These are phyloP conservation scores for Myxozyma geophila DNA, from an alignment of 805 yeast species.

Conservation along the genomic window DNA sequence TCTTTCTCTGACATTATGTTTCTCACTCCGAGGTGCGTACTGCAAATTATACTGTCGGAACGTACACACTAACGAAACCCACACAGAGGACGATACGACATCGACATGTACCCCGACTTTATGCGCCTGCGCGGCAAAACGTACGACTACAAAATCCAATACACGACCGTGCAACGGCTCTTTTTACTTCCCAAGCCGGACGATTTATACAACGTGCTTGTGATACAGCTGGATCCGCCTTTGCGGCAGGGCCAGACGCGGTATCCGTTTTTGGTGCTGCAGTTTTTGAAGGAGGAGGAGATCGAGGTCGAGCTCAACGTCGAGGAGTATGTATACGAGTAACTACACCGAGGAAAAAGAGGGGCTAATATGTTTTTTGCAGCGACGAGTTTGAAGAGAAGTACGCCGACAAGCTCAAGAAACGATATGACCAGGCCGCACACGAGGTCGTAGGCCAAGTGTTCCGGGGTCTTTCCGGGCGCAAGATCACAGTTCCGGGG, in stretches of 20 bases:
- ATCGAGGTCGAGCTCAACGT: constrained; percentile 86
- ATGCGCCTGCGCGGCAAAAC: constrained; percentile 95
- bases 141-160: constrained; percentile 93
- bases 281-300: constrained; percentile 87
- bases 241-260: constrained; percentile 97
- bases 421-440: constrained; percentile 78
- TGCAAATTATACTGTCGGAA: neutral
- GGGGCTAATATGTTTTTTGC: neutral
- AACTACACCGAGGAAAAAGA: no score
- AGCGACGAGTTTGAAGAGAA: constrained; percentile 70
- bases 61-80: neutral
- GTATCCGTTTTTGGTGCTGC: constrained; percentile 88
- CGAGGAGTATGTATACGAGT: constrained; percentile 54
- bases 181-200: constrained; percentile 94
- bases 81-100: constrained; percentile 91
- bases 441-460: constrained; percentile 86
- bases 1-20: constrained; percentile 89
- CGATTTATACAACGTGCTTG: constrained; percentile 84
- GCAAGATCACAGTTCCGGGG: constrained; percentile 84
- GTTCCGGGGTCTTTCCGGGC: constrained; percentile 85
- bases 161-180: constrained; percentile 84
- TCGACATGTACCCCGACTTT: constrained; percentile 86
- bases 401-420: constrained; percentile 74
- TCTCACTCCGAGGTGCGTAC: constrained; percentile 67
- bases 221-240: constrained; percentile 94